Base-by-base conservation (phyloP, 164 flowering plant species). In the Vitis rupestris region DNA sequence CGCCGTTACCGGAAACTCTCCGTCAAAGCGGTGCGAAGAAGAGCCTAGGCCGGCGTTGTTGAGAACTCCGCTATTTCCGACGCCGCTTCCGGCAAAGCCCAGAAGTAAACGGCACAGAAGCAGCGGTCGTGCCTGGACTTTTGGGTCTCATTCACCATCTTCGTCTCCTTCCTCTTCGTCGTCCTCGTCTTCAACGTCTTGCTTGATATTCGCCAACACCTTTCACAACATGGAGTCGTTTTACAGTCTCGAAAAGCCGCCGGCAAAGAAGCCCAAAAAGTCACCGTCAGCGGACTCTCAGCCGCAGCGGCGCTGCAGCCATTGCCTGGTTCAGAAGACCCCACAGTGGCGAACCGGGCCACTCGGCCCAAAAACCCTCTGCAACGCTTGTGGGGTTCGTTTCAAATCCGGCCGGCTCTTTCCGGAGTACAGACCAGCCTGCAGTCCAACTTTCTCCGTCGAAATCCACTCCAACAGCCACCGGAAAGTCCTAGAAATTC, bases 331-430 rank as follows among this genome's bases (percentile, higher is more conserved):
- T 13, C 89, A 88, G 70, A 89, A 88, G 74, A 93, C 98, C 10
- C 98, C 98, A 0, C 98, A 93, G 71, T 93, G 98, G 98, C 78
- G 98, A 74, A 76, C 92, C 79, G 98, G 98, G 53, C 98, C 98
- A 10, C 64, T 78, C 8, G 98, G 98, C 5, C 78, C 98, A 9
- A 93, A 93, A 69, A 91, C 98, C 3, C 82, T 93, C 1, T 93
- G 98, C 68, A 93, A 93, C 68, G 98, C 98, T 12, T 93, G 98
- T 64, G 98, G 98, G 31, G 98, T 93, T 51, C 88, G 98, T 50
- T 93, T 19, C 77, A 93, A 93, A 67, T 93, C 98, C 67, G 98
- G 98, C 19, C 87, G 98, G 75, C 90, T 93, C 4, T 81, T 80
- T 29, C 95, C 97, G 48, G 98, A 93, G 73, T 93, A 93, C 57